Conservation (phyloP, 306 rosid species). For the Prinsepia uniflora region DNA sequence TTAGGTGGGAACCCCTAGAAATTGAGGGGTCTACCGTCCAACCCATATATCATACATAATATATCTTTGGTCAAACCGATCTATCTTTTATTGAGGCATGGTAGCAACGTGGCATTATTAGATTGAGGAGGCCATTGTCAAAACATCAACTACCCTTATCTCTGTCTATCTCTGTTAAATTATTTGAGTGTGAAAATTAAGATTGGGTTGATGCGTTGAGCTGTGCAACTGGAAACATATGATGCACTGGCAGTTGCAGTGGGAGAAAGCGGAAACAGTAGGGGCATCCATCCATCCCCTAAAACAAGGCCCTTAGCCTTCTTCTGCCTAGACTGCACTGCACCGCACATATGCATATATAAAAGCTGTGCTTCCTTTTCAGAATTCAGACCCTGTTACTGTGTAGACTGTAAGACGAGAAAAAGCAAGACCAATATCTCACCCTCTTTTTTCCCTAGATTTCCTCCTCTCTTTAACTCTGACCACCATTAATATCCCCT, state of each 20-base stretch:
- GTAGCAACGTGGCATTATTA: background rate
- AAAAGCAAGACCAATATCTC: background rate
- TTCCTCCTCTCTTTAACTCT: conserved; percentile 31
- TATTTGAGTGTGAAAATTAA: background rate
- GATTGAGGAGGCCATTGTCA: conserved; percentile 10
- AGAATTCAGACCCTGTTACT: conserved; percentile 1
- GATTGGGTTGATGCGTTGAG: background rate
- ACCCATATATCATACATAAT: background rate
- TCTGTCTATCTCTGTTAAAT: background rate
- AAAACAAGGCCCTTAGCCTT: conserved; percentile 8
- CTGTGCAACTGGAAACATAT: background rate
- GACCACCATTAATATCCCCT: conserved; percentile 37
- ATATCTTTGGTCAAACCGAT: too few relatives aligned
- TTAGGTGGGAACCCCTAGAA: background rate
- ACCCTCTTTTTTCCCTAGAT: conserved; percentile 8
- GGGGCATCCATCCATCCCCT: conserved; percentile 6
- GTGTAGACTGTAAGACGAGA: conserved; percentile 21
- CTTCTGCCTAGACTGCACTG: too few relatives aligned
- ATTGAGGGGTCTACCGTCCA: background rate
- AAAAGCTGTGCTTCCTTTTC: too few relatives aligned
- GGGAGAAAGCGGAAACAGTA: background rate
- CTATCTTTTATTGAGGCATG: background rate
- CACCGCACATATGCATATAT: too few relatives aligned
- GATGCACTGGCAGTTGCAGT: background rate
- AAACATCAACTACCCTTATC: background rate